Percentiles rank a stretch among this genome's conserved stretches.
Evolutionary conservation across 176 grass and related monocot species (phyloP).

Genomic region (Oryza coarctata): DNA sequence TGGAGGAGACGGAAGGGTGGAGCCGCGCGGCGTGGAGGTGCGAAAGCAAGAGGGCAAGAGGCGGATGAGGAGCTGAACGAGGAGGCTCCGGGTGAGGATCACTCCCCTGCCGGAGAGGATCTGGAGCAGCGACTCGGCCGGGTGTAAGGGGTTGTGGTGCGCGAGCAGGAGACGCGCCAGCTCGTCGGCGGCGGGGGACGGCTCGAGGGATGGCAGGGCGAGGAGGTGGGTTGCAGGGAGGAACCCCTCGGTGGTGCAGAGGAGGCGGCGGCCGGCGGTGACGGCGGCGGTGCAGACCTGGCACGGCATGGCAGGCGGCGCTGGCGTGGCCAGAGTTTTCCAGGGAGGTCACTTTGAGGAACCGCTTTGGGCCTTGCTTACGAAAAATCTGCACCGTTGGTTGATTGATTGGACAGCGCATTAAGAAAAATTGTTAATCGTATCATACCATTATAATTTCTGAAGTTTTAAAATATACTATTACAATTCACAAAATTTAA

Average conservation of each 20-base stretch:
- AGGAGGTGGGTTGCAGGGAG: constrained; percentile 28
- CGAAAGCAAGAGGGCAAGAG: constrained; percentile 68
- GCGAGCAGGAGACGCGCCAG: constrained; percentile 65
- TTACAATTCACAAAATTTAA: no score
- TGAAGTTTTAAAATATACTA: no score
- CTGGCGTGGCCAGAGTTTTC: no score
- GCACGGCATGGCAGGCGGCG: no score
- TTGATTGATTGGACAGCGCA: no score
- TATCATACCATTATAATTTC: no score
- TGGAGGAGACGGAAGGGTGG: constrained; percentile 37
- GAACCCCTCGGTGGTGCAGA: not conserved
- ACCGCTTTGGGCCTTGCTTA: no score
- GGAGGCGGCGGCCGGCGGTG: constrained; percentile 17
- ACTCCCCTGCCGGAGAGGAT: constrained; percentile 49
- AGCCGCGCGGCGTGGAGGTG: constrained; percentile 65
- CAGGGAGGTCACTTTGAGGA: no score
- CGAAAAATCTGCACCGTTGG: no score
- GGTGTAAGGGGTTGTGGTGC: constrained; percentile 83
- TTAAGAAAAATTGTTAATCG: no score
- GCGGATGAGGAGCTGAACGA: constrained; percentile 78
- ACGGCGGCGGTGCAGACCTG: no score
- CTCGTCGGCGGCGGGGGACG: constrained; percentile 56
- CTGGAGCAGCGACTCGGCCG: constrained; percentile 68
- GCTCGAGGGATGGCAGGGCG: constrained; percentile 38
- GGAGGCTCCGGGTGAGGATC: constrained; percentile 44